These are phyloP conservation scores for Alternaria arborescens DNA, from an alignment of 2,329 filamentous ascomycete species.

Conservation along the genomic window DNA sequence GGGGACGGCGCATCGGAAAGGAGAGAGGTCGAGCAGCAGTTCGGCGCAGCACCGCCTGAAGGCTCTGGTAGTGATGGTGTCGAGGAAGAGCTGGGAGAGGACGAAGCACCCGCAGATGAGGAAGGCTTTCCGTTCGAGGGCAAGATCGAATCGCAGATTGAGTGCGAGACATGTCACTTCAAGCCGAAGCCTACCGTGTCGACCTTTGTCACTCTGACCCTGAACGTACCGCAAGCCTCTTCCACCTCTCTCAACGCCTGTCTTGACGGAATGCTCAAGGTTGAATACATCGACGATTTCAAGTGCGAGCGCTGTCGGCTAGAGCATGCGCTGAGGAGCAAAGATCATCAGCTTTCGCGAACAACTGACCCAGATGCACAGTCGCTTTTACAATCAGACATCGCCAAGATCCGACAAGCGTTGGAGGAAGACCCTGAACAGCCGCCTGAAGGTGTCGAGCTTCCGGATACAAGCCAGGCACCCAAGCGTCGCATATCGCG, in stretches of 20 bases:
- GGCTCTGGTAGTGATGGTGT: conserved; percentile 40
- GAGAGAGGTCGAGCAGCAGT: conserved; percentile 37
- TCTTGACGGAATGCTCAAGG: conserved; percentile 93
- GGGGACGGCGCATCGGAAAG: conserved; percentile 29
- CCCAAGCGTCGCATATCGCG: conserved; percentile 86
- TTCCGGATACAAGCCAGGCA: conserved; percentile 77
- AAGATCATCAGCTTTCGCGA: conserved; percentile 67
- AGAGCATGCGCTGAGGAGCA: conserved; percentile 75
- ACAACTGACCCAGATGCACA: conserved; percentile 48
- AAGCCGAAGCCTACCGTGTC: conserved; percentile 84
- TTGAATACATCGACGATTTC: conserved; percentile 96
- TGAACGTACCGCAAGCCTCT: conserved; percentile 83
- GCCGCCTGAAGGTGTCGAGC: conserved; percentile 72
- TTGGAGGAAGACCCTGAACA: conserved; percentile 84
- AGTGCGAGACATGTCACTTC: conserved; percentile 89
- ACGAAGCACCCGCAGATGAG: conserved; percentile 53
- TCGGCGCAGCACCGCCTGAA: conserved; percentile 28
- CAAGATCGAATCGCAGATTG: conserved; percentile 89
- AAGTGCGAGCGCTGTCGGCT: conserved; percentile 92
- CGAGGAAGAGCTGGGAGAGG: conserved; percentile 39
- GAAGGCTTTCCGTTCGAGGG: conserved; percentile 92
- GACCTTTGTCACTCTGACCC: conserved; percentile 88
- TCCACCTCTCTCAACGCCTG: conserved; percentile 85
- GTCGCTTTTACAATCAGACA: conserved; percentile 63
- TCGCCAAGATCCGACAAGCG: conserved; percentile 72